Evolutionary conservation across 2,329 filamentous ascomycete species (phyloP).

Genomic region (Blastomyces percursus): DNA sequence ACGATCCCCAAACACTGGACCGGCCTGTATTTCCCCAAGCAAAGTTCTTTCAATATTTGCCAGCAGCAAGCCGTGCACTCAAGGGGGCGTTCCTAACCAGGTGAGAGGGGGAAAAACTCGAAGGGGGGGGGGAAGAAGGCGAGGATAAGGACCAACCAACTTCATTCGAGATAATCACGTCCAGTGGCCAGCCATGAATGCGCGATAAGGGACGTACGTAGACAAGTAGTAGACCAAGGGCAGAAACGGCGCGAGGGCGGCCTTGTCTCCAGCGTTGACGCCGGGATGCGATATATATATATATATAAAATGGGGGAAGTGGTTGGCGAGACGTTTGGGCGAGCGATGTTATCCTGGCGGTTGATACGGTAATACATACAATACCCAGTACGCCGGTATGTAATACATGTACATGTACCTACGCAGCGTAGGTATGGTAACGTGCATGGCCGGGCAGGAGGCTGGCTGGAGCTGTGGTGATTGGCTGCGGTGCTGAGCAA

Average conservation of each 20-base stretch:
- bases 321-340: not conserved
- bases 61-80: not conserved
- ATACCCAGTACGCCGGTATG: too few relatives aligned
- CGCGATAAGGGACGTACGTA: not conserved
- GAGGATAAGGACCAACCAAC: not conserved
- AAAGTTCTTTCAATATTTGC: not conserved
- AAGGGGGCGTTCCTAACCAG: not conserved
- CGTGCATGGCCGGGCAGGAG: not conserved
- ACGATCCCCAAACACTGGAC: not conserved
- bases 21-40: not conserved
- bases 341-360: too few relatives aligned
- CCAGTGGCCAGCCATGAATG: slow-evolving; percentile 6
- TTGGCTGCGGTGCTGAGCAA: not conserved
- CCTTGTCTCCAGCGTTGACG: not conserved
- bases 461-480: not conserved
- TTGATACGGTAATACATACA: too few relatives aligned
- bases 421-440: too few relatives aligned
- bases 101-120: not conserved
- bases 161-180: not conserved
- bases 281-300: not conserved
- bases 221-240: not conserved
- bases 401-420: too few relatives aligned
- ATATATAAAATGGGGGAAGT: not conserved
- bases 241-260: not conserved
- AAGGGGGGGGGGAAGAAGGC: not conserved